These are phyloP conservation scores for Spiromastix sp. DNA, from an alignment of 2,329 filamentous ascomycete species.

Conservation along the genomic window DNA sequence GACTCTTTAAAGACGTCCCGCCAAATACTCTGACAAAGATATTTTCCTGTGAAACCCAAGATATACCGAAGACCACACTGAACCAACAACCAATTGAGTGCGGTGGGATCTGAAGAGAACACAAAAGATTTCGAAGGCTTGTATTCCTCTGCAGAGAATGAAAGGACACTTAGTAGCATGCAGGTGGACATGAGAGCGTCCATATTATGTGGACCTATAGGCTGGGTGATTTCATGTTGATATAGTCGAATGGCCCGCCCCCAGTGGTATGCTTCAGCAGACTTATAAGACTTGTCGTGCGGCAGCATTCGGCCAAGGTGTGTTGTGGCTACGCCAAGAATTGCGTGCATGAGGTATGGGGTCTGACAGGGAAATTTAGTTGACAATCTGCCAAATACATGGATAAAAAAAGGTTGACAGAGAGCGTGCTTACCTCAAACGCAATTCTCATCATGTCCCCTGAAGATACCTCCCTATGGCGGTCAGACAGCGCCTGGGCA, in stretches of 20 bases:
- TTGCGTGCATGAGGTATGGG: conserved; percentile 28
- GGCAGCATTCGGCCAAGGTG: conserved; percentile 21
- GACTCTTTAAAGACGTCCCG: conserved; percentile 21
- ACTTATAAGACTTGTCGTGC: conserved; percentile 16
- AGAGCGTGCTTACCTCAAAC: conserved; percentile 18
- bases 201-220: conserved; percentile 23
- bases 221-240: conserved; percentile 19
- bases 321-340: conserved; percentile 23
- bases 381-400: too few relatives aligned
- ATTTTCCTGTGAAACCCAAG: conserved; percentile 16
- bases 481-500: conserved; percentile 10
- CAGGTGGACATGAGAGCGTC: conserved; percentile 28
- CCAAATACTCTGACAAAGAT: conserved; percentile 26
- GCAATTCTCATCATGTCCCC: conserved; percentile 20
- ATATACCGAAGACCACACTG: conserved; percentile 25
- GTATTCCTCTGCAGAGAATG: conserved; percentile 23
- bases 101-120: conserved; percentile 21
- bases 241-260: conserved; percentile 26
- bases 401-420: background rate
- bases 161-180: conserved; percentile 26
- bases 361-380: conserved; percentile 19
- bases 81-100: conserved; percentile 27
- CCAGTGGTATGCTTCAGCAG: conserved; percentile 28
- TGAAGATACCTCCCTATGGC: conserved; percentile 13
- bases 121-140: conserved; percentile 25